Percentiles rank a stretch among this genome's conserved stretches.
Conservation (phyloP, 1,284 basidiomycete species). For the Malassezia slooffiae region DNA sequence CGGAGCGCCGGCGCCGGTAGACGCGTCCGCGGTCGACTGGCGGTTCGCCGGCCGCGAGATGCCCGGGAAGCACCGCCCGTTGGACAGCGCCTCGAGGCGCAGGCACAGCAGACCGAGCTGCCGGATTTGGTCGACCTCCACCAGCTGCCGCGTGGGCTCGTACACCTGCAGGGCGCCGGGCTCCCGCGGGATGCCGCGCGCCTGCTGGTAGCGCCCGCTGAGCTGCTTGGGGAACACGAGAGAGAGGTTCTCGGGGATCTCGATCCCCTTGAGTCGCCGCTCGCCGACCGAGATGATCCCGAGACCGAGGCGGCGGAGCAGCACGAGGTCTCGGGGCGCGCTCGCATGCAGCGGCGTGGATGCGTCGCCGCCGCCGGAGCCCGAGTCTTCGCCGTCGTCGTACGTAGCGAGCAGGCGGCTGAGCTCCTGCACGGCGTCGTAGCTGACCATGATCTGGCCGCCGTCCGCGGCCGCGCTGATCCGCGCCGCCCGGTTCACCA, state of each 20-base stretch:
- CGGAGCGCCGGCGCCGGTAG: neutral
- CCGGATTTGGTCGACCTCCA: constrained; percentile 63
- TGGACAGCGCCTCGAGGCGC: constrained; percentile 69
- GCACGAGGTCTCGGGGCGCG: constrained; percentile 54
- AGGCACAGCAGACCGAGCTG: constrained; percentile 66
- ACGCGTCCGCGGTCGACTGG: too few species aligned
- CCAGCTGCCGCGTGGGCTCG: constrained; percentile 54
- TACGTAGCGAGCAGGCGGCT: constrained; percentile 30
- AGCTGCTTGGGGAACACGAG: constrained; percentile 71
- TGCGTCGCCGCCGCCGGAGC: neutral
- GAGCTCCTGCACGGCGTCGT: constrained; percentile 56
- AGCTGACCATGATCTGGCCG: constrained; percentile 86
- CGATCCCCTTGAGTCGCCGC: constrained; percentile 82
- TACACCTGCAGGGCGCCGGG: constrained; percentile 47
- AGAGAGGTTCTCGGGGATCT: constrained; percentile 64
- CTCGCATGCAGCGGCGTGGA: constrained; percentile 24
- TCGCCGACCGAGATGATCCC: constrained; percentile 71
- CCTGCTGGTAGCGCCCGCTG: constrained; percentile 55
- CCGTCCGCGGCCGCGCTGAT: constrained; percentile 75
- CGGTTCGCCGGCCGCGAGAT: neutral
- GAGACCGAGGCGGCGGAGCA: constrained; percentile 64
- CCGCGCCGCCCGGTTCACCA: constrained; percentile 59
- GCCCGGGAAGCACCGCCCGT: constrained; percentile 53
- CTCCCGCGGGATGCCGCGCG: constrained; percentile 48
- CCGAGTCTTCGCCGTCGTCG: constrained; percentile 5